Conservation (phyloP, 768 basidiomycete species). For the Naganishia vaughanmartiniae region DNA sequence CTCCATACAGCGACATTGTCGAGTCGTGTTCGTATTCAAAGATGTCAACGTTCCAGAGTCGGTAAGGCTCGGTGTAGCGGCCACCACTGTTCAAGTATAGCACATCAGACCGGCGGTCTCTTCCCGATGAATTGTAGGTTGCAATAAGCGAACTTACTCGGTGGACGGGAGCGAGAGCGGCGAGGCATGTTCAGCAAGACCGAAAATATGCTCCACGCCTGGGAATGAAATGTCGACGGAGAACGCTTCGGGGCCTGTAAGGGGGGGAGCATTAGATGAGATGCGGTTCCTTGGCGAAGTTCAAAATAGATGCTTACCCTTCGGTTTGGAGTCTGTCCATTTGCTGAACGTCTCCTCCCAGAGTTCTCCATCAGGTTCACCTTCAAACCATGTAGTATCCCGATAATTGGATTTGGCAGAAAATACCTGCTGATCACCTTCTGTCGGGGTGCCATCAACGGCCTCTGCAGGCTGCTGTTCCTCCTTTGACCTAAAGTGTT, state of each 20-base stretch:
- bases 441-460: slow-evolving; percentile 37
- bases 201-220: slow-evolving; percentile 83
- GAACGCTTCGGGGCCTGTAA: slow-evolving; percentile 84
- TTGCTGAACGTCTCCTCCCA: slow-evolving; percentile 86
- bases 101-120: neutral
- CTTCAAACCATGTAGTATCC: slow-evolving; percentile 74
- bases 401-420: slow-evolving; percentile 40
- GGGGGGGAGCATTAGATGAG: neutral
- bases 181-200: slow-evolving; percentile 95
- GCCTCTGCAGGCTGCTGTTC: slow-evolving; percentile 47
- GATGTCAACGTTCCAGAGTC: slow-evolving; percentile 91
- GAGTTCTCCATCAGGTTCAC: slow-evolving; percentile 72
- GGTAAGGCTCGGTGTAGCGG: slow-evolving; percentile 83
- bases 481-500: slow-evolving; percentile 78
- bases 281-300: neutral
- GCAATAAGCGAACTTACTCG: slow-evolving; percentile 32
- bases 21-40: slow-evolving; percentile 81
- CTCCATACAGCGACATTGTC: slow-evolving; percentile 74
- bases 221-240: slow-evolving; percentile 92
- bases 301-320: slow-evolving; percentile 59
- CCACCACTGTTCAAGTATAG: slow-evolving; percentile 59
- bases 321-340: slow-evolving; percentile 92
- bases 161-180: slow-evolving; percentile 84
- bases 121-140: neutral
- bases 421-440: slow-evolving; percentile 57